phyloP scores from a whole-genome alignment of 169 alveolate species.

The Cryptosporidium meleagridis region DNA sequence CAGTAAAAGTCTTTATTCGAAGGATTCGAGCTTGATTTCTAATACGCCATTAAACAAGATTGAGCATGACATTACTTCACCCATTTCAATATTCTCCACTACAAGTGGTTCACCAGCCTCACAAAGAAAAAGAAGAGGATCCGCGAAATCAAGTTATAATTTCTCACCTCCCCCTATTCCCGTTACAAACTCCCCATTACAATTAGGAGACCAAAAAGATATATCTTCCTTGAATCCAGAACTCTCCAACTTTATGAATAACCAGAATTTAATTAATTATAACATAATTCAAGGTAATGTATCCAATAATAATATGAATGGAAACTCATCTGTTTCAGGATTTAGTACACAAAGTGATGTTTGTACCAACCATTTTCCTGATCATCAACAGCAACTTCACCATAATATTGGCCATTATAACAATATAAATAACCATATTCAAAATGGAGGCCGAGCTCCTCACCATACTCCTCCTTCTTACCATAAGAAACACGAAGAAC shows the following conservation, averaged over 20 bases:
- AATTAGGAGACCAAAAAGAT: slow-evolving; percentile 5
- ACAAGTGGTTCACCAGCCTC: slow-evolving; percentile 37
- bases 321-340: neutral
- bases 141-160: slow-evolving; percentile 20
- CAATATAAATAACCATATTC: neutral
- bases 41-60: slow-evolving; percentile 33
- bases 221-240: neutral
- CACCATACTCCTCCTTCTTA: neutral
- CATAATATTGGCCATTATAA: neutral
- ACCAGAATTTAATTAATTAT: neutral
- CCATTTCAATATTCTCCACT: slow-evolving; percentile 57
- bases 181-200: slow-evolving; percentile 31
- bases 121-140: slow-evolving; percentile 45
- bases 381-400: neutral
- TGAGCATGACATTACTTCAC: slow-evolving; percentile 39
- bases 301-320: neutral
- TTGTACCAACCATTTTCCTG: slow-evolving; percentile 2
- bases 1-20: slow-evolving; percentile 9
- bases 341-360: neutral
- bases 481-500: slow-evolving; percentile 21
- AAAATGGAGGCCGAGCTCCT: neutral
- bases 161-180: slow-evolving; percentile 74
- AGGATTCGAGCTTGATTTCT: slow-evolving; percentile 6
- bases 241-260: neutral
- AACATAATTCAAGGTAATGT: neutral